Evolutionary conservation across 169 alveolate species (phyloP).

Genomic region (Amoebophrya sp.): DNA sequence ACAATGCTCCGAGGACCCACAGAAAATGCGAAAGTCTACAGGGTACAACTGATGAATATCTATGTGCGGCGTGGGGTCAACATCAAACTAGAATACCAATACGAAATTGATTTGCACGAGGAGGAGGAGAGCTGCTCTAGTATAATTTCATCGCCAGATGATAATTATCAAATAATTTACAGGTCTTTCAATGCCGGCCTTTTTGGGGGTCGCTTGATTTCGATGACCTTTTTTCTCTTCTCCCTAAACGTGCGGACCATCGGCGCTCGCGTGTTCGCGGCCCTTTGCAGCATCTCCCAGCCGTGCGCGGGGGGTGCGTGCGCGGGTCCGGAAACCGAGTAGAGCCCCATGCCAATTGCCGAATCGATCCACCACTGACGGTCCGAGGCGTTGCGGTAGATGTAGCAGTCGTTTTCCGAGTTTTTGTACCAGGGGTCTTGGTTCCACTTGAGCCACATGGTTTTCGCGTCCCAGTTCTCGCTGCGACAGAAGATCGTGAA

Average conservation of each 20-base stretch:
- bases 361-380: slow-evolving; percentile 6
- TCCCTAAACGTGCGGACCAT: background rate
- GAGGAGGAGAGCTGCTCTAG: too few species aligned
- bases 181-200: background rate
- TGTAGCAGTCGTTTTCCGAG: background rate
- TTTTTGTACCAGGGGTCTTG: background rate
- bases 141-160: too few species aligned
- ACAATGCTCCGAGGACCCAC: too few species aligned
- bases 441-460: background rate
- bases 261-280: background rate
- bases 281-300: background rate
- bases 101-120: too few species aligned
- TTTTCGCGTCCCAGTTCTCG: slow-evolving; percentile 4
- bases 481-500: background rate
- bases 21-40: too few species aligned
- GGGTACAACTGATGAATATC: too few species aligned
- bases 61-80: too few species aligned
- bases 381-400: background rate
- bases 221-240: background rate
- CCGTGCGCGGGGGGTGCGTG: slow-evolving; percentile 20
- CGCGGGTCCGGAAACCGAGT: background rate
- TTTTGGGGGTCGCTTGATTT: background rate
- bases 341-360: background rate
- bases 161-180: too few species aligned
- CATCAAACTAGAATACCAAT: too few species aligned